Conservation (phyloP, 495 filamentous ascomycete genomes). For the Daldinia vernicosa region DNA sequence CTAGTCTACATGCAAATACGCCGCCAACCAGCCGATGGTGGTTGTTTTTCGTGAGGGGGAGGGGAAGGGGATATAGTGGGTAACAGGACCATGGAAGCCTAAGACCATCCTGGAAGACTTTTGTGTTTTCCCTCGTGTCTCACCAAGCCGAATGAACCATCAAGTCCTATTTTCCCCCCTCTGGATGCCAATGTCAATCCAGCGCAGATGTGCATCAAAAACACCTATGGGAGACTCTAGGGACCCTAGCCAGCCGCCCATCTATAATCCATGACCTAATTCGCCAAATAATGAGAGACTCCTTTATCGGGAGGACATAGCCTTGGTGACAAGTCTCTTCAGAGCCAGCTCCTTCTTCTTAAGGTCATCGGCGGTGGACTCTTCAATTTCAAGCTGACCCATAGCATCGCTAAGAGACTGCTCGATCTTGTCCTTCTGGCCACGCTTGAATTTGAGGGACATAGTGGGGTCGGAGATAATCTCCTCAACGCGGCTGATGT, state of each 20-base stretch:
- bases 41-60: constrained; percentile 47
- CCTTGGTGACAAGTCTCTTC: constrained; percentile 98
- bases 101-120: constrained; percentile 52
- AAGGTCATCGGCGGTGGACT: constrained; percentile 89
- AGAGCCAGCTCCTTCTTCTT: constrained; percentile 99
- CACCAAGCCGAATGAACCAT: constrained; percentile 34
- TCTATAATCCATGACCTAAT: constrained; percentile 47
- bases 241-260: constrained; percentile 45
- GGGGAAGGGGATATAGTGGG: constrained; percentile 41
- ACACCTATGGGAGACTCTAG: constrained; percentile 34
- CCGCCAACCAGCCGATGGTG: constrained; percentile 46
- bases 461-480: constrained; percentile 96
- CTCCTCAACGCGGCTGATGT: constrained; percentile 98
- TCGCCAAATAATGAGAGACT: constrained; percentile 40
- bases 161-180: constrained; percentile 43
- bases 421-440: constrained; percentile 99
- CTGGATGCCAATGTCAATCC: constrained; percentile 43
- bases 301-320: constrained; percentile 85
- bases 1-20: constrained; percentile 59
- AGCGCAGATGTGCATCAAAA: constrained; percentile 31
- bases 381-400: constrained; percentile 60
- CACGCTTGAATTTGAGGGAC: constrained; percentile 97
- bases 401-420: constrained; percentile 70
- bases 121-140: constrained; percentile 43
- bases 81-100: constrained; percentile 47